Evolutionary conservation across 352 stramenopile species (phyloP), one percentile per base, ranked within the genome.

Genomic region (Pythium coloratum): DNA sequence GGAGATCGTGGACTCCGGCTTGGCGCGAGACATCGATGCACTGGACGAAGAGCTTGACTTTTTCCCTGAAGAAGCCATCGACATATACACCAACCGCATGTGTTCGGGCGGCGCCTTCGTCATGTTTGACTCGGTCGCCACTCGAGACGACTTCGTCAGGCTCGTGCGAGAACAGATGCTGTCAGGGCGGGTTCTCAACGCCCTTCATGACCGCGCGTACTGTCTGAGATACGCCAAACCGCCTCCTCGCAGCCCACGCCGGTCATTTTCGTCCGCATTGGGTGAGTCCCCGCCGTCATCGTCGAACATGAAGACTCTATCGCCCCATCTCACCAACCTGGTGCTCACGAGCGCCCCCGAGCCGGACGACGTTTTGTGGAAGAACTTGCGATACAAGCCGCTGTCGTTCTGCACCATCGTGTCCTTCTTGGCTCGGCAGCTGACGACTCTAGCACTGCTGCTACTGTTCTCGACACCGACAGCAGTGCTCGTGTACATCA

Each of bases 401-500:
- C 78, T 75, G 20, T 87, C 83, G n/a, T 20, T 84, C 2, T 55
- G 67, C 13, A 62, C 72, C n/a, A 33, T 77, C 2, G 33, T 80
- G 33, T 70, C 65, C 7, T 91, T 84, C 53, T 55, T 81, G 10
- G 47, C 74, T 5, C 76, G 83, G 50, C 84, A 94, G 51, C 5
- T 81, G 4, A 64, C 71, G 4, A 92, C 84, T 26, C 54, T 92
- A 13, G 59, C 62, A 26, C 64, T 94, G 33, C 57, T 94, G 32
- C 60, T 91, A 36, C 56, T 94, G 16, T 92, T 93, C 55, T 93
- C 84, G 32, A 91, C 84, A 28, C 84, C 86, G 0, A 91, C 83
- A 1, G 83, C 84, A 6, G 83, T 94, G 62, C 80, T 92, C 59
- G 84, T 94, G 65, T 94, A 90, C 69, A 80, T 94, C 62, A 90